phyloP scores from a whole-genome alignment of 2,329 filamentous ascomycete genomes.

The Fusarium musae region DNA sequence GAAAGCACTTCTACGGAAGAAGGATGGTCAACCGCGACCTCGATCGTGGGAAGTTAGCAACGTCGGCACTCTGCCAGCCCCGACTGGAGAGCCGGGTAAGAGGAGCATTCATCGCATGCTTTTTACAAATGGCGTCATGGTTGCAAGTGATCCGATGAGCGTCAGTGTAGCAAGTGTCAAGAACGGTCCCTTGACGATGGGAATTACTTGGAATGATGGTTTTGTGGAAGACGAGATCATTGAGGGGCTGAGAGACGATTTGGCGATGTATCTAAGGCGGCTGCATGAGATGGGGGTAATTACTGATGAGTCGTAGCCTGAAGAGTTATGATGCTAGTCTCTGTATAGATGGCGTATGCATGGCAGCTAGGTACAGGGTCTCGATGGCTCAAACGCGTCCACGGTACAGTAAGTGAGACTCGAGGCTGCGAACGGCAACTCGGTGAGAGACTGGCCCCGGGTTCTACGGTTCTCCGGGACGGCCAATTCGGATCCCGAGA shows the following conservation, averaged over 20 bases:
- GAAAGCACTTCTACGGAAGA: constrained; percentile 52
- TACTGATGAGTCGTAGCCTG: not conserved
- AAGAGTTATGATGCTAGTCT: not conserved
- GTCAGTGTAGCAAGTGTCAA: constrained; percentile 61
- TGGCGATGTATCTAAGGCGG: constrained; percentile 41
- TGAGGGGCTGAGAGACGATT: constrained; percentile 51
- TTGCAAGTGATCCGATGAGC: constrained; percentile 55
- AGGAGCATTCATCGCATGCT: constrained; percentile 54
- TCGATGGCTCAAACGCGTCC: not conserved
- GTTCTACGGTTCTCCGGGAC: not conserved
- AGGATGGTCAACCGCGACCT: constrained; percentile 56
- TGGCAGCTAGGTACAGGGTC: no score
- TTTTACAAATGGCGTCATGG: constrained; percentile 62
- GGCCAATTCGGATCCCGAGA: not conserved
- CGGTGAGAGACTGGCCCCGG: not conserved
- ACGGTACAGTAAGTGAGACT: not conserved
- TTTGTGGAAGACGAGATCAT: constrained; percentile 54
- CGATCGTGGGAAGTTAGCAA: constrained; percentile 65
- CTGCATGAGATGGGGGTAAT: constrained; percentile 44
- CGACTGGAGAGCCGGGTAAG: constrained; percentile 40
- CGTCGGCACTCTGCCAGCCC: constrained; percentile 50
- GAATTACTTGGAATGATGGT: constrained; percentile 60
- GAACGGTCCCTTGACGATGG: constrained; percentile 54
- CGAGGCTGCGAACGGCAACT: not conserved
- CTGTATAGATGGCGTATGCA: not conserved